Base-by-base conservation (phyloP, 768 basidiomycete genomes). In the Arthromyces matolae region DNA sequence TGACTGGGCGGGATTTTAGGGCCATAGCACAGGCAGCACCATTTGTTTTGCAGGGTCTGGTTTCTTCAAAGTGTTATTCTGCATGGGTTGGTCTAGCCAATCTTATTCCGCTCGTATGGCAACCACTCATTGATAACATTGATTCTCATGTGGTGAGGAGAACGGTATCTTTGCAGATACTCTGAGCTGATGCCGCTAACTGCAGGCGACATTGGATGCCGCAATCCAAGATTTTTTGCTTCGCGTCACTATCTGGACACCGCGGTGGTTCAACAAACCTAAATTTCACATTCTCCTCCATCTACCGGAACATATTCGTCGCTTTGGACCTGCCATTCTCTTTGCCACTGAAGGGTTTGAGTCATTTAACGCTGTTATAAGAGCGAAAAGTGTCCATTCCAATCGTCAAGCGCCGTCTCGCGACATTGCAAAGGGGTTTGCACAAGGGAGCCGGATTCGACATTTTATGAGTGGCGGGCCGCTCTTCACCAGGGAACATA, bases 51-150 rank as follows among this genome's bases (percentile, higher is more conserved):
- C 55, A 68, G 40, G 71, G 59, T 9, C 40, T 72, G 1, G 37
- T 74, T 8, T 48, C 35, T 22, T 20, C 14, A 0, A 50, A 61
- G 1, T 53, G 52, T 8, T 60, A 59, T 16, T 54, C 57, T 8
- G 49, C 65, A 0, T 75, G 73, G 75, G 19, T 63, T 0, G 45
- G 68, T 0, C 48, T 75, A 2, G 54, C 53, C 2, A 53, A 43
- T 8, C 42, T 71, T 4, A 45, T 63, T 0, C 58, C 65, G 0
- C 50, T 73, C 0, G 37, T 71, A 0, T 75, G 64, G 62, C 67
- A 71, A 40, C 67, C 71, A 0, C 45, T 3, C 2, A 77, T 77
- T 18, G 13, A 47, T 0, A 49, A 74, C 33, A 48, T 73, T 5
- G 54, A 69, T 28, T 28, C 19, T 5, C 64, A 74, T 50, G 12